phyloP scores from a whole-genome alignment of 805 yeast genomes.

The Myxozyma lipomycoides region DNA sequence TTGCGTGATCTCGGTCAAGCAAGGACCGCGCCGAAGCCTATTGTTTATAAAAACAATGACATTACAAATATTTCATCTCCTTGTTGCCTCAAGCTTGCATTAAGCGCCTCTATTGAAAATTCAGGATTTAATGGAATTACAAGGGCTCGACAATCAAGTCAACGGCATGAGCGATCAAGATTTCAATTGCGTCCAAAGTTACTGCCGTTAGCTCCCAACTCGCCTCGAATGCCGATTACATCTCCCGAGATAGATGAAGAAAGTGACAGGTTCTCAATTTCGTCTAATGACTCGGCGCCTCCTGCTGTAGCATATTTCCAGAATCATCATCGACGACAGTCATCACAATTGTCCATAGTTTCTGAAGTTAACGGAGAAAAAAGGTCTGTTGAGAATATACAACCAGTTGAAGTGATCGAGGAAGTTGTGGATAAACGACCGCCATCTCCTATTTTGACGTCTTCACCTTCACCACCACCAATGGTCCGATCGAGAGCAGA shows the following conservation, averaged over 20 bases:
- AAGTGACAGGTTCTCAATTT: not conserved
- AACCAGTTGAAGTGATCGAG: not conserved
- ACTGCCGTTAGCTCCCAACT: slow-evolving; percentile 5
- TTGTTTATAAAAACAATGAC: not conserved
- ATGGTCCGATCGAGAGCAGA: no score
- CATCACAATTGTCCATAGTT: not conserved
- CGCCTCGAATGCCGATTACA: not conserved
- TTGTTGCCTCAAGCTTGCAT: slow-evolving; percentile 13
- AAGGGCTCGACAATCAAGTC: not conserved
- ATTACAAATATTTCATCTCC: slow-evolving; percentile 11
- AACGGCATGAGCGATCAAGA: slow-evolving; percentile 4
- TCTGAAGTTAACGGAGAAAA: not conserved
- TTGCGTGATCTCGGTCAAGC: slow-evolving; percentile 19
- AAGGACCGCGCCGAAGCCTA: slow-evolving; percentile 1
- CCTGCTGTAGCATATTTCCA: not conserved
- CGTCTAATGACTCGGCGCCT: not conserved
- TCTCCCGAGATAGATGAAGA: not conserved
- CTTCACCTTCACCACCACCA: not conserved
- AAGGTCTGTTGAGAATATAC: not conserved
- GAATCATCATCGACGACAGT: not conserved
- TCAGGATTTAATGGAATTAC: not conserved
- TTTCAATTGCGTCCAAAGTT: slow-evolving; percentile 6
- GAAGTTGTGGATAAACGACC: not conserved
- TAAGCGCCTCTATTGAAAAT: slow-evolving; percentile 11
- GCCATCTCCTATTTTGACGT: not conserved